A percentile compares a stretch with the other conserved stretches of the same genome.
These are phyloP conservation scores for Spergularia marina DNA, from an alignment of 148 eudicot genomes.

Conservation along the genomic window DNA sequence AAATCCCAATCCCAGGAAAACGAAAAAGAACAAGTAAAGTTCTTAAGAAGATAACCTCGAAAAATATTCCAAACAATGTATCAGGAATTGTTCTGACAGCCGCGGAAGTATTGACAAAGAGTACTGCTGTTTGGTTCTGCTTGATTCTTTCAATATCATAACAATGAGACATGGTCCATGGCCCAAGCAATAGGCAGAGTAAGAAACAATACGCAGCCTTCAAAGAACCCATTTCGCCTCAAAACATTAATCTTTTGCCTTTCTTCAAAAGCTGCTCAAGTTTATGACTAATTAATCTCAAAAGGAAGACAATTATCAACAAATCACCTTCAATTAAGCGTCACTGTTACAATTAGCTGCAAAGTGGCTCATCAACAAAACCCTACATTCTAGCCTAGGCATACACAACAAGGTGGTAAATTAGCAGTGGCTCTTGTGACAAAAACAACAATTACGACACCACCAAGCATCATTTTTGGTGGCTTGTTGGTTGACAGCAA, in stretches of 20 bases:
- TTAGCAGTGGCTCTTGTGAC: too few relatives aligned
- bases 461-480: too few relatives aligned
- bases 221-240: slow-evolving; percentile 45
- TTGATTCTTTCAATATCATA: slow-evolving; percentile 31
- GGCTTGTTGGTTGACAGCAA: too few relatives aligned
- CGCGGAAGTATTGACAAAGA: slow-evolving; percentile 55
- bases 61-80: slow-evolving; percentile 72
- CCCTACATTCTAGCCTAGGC: neutral
- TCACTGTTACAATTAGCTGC: neutral
- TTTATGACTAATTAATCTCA: slow-evolving; percentile 7
- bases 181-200: slow-evolving; percentile 32
- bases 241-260: slow-evolving; percentile 27
- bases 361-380: slow-evolving; percentile 4
- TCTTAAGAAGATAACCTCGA: slow-evolving; percentile 54
- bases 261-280: slow-evolving; percentile 18
- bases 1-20: neutral
- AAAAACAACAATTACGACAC: too few relatives aligned
- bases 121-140: slow-evolving; percentile 55
- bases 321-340: too few relatives aligned
- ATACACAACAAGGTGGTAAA: too few relatives aligned
- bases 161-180: slow-evolving; percentile 32
- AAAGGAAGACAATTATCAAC: neutral
- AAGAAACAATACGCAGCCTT: slow-evolving; percentile 31
- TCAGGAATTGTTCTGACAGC: slow-evolving; percentile 52
- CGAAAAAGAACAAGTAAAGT: neutral